Base-by-base conservation (phyloP, 164 flowering plant genomes). In the Liquidambar formosana region DNA sequence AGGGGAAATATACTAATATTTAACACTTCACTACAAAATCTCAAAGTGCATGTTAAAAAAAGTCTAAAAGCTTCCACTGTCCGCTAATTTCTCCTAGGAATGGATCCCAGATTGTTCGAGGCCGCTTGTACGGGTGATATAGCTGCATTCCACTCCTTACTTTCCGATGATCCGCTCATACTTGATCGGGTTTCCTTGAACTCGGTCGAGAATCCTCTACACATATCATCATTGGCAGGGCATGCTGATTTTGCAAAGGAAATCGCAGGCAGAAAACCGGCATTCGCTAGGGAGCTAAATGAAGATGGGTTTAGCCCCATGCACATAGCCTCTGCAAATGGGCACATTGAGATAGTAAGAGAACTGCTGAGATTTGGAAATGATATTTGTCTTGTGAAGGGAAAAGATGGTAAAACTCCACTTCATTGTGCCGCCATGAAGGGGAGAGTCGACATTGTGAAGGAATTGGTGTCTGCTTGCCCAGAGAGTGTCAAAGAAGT, bases 341-440 rank as follows among this genome's bases (percentile, higher is more conserved):
- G 69, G 28, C 4, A 19, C 9, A 12, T 5, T 8, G 69, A 66
- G 10, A 23, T 46, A 2, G 64, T 58, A n/a, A 68, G 64, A 25
- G 64, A 58, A 27, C 48, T 68, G 8, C 21, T 68, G n/a, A 57
- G 4, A 18, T 41, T 57, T 12, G 56, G 26, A 0, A 8, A 9
- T 25, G 45, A 47, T 1, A 0, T 46, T 2, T 26, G 25, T 18
- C 63, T 8, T 19, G 1, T 68, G 15, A 22, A 25, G 16, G 27
- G 49, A 1, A 66, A 21, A n/a, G 69, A 54, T 43, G 28, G 28
- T 6, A 10, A 18, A 23, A 49, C 43, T 12, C 58, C 71, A 1
- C 57, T 60, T 33, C 71, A 68, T 33, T 28, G 5, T 48, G 65
- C 71, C 0, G 65, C 65, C 0, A 15, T 33, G 14, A 59, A 27